Evolutionary conservation across 805 yeast genomes (phyloP), one percentile per base, ranked within the genome.

Genomic region (Metschnikowia arizonensis): DNA sequence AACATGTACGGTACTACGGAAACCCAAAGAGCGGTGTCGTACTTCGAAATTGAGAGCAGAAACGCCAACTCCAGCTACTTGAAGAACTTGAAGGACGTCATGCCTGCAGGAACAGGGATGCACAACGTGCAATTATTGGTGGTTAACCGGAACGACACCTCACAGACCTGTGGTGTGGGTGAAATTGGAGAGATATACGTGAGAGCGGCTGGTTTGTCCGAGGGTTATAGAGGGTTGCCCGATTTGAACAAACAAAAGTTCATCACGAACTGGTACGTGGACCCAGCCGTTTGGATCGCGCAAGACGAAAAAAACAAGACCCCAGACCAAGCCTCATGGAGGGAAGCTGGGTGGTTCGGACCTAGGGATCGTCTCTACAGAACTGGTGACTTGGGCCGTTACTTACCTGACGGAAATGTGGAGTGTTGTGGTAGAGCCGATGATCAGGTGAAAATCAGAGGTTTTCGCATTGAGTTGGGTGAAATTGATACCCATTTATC

Each of bases 1-100:
- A 93, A 93, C 69, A 93, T 93, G 99, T 93, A 93, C 65, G 99
- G 99, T 60, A 93, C 99, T 32, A 93, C 99, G 9, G 99, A 93
- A 67, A 93, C 99, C 12, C 99, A 95, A 73, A 81, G 99, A 62
- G 93, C 99, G 1, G 99, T 93, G 21, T 90, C 98, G 0, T 93
- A 79, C 68, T 95, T 80, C 68, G 95, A 88, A 63, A 91, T 95
- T 50, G 81, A 87, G 34, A 80, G 95, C 24, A 75, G 88, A 53
- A 62, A 75, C 18, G 61, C 74, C 35, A 89, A 90, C 63, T 76
- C 91, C 19, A 68, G 77, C 19, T 90, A 86, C 65, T 74, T 93
- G 62, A 83, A 82, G 60, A 77, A 83, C 40, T 85, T 88, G 69
- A 93, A 95, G 66, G 98, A 93, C 58, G 85, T 88, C 45, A 89